phyloP scores from a whole-genome alignment of 768 basidiomycete species.

The Strobilomyces confusus region DNA sequence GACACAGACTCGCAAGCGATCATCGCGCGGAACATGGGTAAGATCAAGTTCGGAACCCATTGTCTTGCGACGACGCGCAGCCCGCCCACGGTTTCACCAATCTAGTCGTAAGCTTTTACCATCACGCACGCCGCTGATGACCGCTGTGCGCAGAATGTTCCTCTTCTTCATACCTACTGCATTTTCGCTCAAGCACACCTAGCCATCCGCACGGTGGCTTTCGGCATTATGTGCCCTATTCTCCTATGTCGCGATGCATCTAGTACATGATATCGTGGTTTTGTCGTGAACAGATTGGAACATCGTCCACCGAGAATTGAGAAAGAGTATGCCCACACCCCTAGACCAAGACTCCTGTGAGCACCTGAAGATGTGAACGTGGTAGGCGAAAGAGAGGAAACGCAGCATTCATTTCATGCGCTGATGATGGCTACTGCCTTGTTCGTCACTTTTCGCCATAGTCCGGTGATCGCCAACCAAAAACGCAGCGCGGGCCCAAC shows the following conservation, averaged over 20 bases:
- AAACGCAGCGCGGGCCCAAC: no score
- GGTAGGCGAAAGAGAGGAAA: no score
- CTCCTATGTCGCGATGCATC: neutral
- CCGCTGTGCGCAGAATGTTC: neutral
- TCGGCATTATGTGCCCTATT: neutral
- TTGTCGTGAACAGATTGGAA: neutral
- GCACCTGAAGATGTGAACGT: no score
- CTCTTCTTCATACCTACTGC: neutral
- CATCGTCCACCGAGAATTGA: no score
- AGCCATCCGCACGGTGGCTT: neutral
- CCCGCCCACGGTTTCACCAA: neutral
- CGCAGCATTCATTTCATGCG: no score
- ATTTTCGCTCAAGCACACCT: neutral
- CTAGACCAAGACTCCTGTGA: no score
- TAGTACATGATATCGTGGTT: neutral
- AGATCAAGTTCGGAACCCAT: neutral
- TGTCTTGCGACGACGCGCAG: neutral
- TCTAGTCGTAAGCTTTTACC: neutral
- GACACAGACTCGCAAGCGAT: neutral
- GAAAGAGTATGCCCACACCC: no score
- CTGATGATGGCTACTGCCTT: no score
- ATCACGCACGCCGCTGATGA: neutral
- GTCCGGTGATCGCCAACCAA: no score
- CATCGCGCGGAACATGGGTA: neutral
- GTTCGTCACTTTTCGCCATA: no score